These are phyloP conservation scores for Myxozyma kluyveri DNA, from an alignment of 805 yeast genomes.

Conservation along the genomic window DNA sequence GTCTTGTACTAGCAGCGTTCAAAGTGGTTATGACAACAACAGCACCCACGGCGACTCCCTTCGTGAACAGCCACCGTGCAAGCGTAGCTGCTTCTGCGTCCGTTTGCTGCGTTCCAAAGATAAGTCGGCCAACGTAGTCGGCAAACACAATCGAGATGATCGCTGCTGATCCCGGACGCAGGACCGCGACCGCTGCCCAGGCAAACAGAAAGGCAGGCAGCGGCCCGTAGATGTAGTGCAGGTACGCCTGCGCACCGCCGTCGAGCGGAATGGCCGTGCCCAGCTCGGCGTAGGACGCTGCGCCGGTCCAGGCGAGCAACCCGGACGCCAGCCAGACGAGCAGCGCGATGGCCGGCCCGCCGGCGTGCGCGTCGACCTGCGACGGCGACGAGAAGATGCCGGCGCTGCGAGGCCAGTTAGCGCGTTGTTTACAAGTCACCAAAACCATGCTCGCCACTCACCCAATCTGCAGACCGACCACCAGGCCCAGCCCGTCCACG, in stretches of 20 bases:
- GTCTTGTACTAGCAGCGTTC: slow-evolving; percentile 35
- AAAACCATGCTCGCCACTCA: neutral
- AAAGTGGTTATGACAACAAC: slow-evolving; percentile 33
- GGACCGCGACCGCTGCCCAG: slow-evolving; percentile 41
- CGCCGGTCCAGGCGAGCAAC: slow-evolving; percentile 46
- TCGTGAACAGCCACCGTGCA: slow-evolving; percentile 36
- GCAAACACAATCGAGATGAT: slow-evolving; percentile 43
- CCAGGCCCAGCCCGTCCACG: slow-evolving; percentile 41
- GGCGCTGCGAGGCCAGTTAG: slow-evolving; percentile 33
- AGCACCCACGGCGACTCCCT: slow-evolving; percentile 37
- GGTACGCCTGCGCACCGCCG: slow-evolving; percentile 45
- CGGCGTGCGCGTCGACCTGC: slow-evolving; percentile 40
- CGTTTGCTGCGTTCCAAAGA: slow-evolving; percentile 18
- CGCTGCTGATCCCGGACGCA: slow-evolving; percentile 45
- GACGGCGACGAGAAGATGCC: slow-evolving; percentile 47
- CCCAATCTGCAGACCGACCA: slow-evolving; percentile 46
- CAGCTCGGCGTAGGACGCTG: slow-evolving; percentile 44
- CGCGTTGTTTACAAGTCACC: neutral
- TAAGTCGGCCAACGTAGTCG: slow-evolving; percentile 38
- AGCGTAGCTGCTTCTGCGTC: slow-evolving; percentile 22
- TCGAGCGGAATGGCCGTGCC: slow-evolving; percentile 43
- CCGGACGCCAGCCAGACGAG: slow-evolving; percentile 43
- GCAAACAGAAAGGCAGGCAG: slow-evolving; percentile 41
- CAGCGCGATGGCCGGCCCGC: slow-evolving; percentile 41
- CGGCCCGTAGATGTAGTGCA: slow-evolving; percentile 41